Base-by-base conservation (phyloP, 192 early-diverging fungal species). In the Chytriomyces confervae region DNA sequence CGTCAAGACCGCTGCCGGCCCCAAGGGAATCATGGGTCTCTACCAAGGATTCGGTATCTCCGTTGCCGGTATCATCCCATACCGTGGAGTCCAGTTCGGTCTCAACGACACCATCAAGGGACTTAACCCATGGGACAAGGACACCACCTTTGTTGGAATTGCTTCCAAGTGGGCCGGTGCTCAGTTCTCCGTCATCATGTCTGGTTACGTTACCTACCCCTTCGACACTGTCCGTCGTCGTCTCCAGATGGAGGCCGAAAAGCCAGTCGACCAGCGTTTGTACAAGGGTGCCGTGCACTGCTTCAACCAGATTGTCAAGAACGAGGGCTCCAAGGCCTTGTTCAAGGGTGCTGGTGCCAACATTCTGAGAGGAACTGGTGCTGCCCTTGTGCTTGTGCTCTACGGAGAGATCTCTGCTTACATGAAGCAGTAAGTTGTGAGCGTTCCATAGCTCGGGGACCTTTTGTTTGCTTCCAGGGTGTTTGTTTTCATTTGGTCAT, bases 321-420 rank as follows among this genome's bases (percentile, higher is more conserved):
- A 96, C 83, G 96, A 97, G 85, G 97, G 97, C 81, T 70, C 86
- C 83, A 91, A 89, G 88, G 93, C 95, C 80, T 89, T 99, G 85
- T 99, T 96, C 95, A 97, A 97, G 91, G 97, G 97, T 88, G 95
- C 95, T 82, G 93, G 94, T 91, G 95, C 97, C 81, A 97, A 99
- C 92, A 95, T 98, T 82, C 94, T 99, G 87, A 93, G 97, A 86
- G 96, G 93, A 86, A 93, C 95, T 82, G 97, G 93, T 86, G 97
- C 94, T 92, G 95, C 97, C 77, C 91, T 93, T 90, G 97, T 98
- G 75, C 92, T 94, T 86, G 93, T 89, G 63, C 76, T 79, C 62
- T 88, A 88, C 81, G 86, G 82, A 72, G 80, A 84, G 76, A 60
- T 84, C 67, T 79, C 82, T 74, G 65, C 72, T 46, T 29, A 44